phyloP scores from a whole-genome alignment of 2,329 filamentous ascomycete genomes.

The Cryphonectria carpinicola region DNA sequence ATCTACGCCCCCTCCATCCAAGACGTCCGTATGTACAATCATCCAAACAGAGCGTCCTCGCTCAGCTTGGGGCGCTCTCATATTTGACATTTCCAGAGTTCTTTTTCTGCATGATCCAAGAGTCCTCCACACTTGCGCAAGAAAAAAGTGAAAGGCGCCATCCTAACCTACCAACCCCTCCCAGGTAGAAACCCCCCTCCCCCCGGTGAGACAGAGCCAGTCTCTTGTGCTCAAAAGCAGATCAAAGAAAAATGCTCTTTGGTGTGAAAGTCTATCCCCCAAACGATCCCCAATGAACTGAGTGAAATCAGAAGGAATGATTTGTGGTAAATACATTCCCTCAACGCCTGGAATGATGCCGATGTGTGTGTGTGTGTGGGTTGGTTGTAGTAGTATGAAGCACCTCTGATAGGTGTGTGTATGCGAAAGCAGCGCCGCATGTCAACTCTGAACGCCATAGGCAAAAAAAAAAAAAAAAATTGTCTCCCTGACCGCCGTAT shows the following conservation, averaged over 20 bases:
- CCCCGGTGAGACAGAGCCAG: neutral
- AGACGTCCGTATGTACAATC: conserved; percentile 21
- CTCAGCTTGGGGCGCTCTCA: conserved; percentile 1
- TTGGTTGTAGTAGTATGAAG: conserved; percentile 12
- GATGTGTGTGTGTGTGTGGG: neutral
- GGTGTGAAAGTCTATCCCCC: conserved; percentile 24
- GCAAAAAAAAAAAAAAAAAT: conserved; percentile 12
- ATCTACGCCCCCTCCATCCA: conserved; percentile 21
- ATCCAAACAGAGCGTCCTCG: conserved; percentile 14
- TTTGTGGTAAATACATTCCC: conserved; percentile 20
- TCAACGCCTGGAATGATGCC: conserved; percentile 12
- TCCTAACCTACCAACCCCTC: neutral
- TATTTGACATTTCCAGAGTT: conserved; percentile 7
- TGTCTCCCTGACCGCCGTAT: conserved; percentile 26
- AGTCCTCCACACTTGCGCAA: conserved; percentile 9
- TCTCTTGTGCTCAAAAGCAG: conserved; percentile 14
- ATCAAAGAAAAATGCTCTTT: conserved; percentile 10
- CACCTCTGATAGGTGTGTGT: conserved; percentile 4
- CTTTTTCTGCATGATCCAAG: conserved; percentile 12
- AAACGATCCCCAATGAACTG: conserved; percentile 13
- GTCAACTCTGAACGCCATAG: conserved; percentile 27
- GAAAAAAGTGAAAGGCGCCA: conserved; percentile 12
- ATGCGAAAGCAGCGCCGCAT: conserved; percentile 13
- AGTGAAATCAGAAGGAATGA: conserved; percentile 18
- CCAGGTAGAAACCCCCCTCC: neutral